Evolutionary conservation across 169 alveolate species (phyloP).

Genomic region (Theileria orientalis): DNA sequence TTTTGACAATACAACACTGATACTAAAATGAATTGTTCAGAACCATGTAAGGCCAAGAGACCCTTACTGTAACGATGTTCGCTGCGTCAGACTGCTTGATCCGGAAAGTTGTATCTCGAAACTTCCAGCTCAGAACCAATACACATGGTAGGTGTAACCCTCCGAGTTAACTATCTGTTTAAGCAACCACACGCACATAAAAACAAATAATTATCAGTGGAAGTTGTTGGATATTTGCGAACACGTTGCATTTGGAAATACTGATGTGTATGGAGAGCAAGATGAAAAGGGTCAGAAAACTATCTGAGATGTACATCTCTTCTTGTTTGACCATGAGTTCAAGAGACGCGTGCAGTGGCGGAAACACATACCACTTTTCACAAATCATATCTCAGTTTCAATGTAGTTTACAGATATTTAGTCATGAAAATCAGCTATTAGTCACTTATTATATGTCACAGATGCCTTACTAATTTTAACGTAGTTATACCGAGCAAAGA

Average conservation of each 20-base stretch:
- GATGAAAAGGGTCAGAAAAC: not conserved
- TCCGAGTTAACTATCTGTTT: not conserved
- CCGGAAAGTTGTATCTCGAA: conserved; percentile 5
- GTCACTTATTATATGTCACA: too few species aligned
- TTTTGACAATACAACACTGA: too few species aligned
- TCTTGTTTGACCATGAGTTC: not conserved
- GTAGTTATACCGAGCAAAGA: conserved; percentile 18
- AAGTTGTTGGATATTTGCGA: conserved; percentile 54
- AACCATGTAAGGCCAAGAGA: not conserved
- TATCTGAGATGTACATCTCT: conserved; percentile 12
- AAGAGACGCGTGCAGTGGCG: conserved; percentile 18
- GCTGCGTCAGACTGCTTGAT: not conserved
- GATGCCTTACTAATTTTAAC: not conserved
- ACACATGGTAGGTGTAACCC: not conserved
- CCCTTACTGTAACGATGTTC: conserved; percentile 4
- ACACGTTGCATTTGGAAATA: conserved; percentile 48
- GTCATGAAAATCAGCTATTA: too few species aligned
- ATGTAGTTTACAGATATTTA: conserved; percentile 1
- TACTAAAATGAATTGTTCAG: too few species aligned
- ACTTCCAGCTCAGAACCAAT: conserved; percentile 1
- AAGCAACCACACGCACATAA: not conserved
- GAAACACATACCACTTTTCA: conserved; percentile 3
- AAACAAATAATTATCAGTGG: conserved; percentile 25
- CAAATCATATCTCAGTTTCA: conserved; percentile 7
- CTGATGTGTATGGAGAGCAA: conserved; percentile 33